Evolutionary conservation across 345 rosid genomes (phyloP), one percentile per base, ranked within the genome.

Genomic region (Aquilaria malaccensis): DNA sequence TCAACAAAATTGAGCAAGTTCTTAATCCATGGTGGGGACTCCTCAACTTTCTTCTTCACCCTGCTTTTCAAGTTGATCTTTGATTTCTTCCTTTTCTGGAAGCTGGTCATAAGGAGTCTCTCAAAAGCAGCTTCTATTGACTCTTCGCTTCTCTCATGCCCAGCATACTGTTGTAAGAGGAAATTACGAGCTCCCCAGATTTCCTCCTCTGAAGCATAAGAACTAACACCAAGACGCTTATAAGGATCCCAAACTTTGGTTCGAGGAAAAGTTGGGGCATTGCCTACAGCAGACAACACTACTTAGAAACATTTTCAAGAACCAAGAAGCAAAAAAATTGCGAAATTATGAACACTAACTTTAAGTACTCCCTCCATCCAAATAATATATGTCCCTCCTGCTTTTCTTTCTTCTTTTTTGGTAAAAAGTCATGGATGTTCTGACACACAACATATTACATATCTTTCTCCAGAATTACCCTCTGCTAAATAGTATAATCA

Each of bases 141-240:
- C 70, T 94, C 97, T 75, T 79, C 88, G 55, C 96, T 94, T 73
- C 89, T 81, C 77, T 94, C 99, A 60, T 90, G 89, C 14, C 97
- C 97, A 51, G 89, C 74, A 72, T 90, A 88, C 73, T 94, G 95
- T 61, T 88, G 70, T 62, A 88, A 47, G 61, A 94, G 97, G 65
- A 94, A 94, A 80, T 94, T 91, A 69, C 99, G 96, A 0, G 99
- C 83, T 6, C 87, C 86, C 99, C 96, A 94, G 67, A 94, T 79
- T 74, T 94, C 99, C 63, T 94, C 97, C 80, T 88, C 96, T 0
- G 95, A 83, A 67, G 99, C 96, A 67, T 85, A 81, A 13, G 79
- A 85, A 64, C 85, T 80, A 30, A 91, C 50, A 6, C 97, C 97
- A 54, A 94, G 76, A 58, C 96, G 87, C 66, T 74, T 94, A 72